These are phyloP conservation scores for Arachnomyces sp. DNA, from an alignment of 2,329 filamentous ascomycete species.

Conservation along the genomic window DNA sequence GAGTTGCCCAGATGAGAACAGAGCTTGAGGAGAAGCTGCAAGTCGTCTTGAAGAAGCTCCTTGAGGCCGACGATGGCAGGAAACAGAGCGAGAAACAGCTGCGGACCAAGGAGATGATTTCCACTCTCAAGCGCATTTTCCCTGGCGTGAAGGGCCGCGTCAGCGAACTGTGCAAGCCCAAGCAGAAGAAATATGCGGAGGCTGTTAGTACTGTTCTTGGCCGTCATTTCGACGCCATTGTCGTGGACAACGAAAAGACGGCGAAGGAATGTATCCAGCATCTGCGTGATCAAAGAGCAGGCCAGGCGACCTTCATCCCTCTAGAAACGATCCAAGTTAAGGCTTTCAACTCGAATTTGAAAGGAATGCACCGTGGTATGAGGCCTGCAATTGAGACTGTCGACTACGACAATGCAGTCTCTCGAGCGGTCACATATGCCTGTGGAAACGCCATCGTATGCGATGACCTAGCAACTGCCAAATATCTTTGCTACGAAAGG, in stretches of 20 bases:
- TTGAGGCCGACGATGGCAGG: constrained; percentile 74
- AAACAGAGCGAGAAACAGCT: constrained; percentile 77
- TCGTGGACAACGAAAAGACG: constrained; percentile 91
- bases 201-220: constrained; percentile 89
- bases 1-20: constrained; percentile 70
- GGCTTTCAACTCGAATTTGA: constrained; percentile 79
- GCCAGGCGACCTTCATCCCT: constrained; percentile 88
- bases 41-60: constrained; percentile 69
- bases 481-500: constrained; percentile 77
- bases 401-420: constrained; percentile 79
- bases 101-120: constrained; percentile 72
- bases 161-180: constrained; percentile 86
- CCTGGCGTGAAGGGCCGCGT: constrained; percentile 86
- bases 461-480: constrained; percentile 76
- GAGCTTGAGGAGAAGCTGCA: constrained; percentile 89
- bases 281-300: constrained; percentile 78
- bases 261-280: constrained; percentile 91
- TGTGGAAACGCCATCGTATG: constrained; percentile 94
- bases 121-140: constrained; percentile 79
- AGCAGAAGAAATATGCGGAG: constrained; percentile 93
- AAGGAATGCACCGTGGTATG: constrained; percentile 74
- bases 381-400: constrained; percentile 92
- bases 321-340: constrained; percentile 96
- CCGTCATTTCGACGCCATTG: constrained; percentile 84
- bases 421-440: constrained; percentile 88